Evolutionary conservation across 75 land plant species (phyloP), one percentile per base, ranked within the genome.

Genomic region (Picea glauca): DNA sequence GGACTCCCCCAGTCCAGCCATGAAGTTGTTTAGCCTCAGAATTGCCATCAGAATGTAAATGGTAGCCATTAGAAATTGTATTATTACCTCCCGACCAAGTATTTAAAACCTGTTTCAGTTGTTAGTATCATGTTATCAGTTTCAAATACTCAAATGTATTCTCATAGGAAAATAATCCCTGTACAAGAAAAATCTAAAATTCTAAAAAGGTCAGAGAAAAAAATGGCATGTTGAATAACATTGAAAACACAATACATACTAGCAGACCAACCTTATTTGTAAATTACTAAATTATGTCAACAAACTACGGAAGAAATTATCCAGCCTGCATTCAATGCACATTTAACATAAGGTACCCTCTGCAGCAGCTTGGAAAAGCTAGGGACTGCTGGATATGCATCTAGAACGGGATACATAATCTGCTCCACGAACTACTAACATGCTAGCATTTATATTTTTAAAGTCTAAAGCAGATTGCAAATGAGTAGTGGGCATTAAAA

Each of bases 1-100:
- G 87, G 31, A 87, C 21, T 76, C 87, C 78, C 64, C 91, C 93
- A 67, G 80, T 61, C 91, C 88, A 91, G 33, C 93, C 88, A 87
- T 89, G 74, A 7, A 87, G 79, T 58, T 85, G 89, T 82, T 89
- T 91, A 58, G 84, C 85, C 76, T 84, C 87, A 62, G 80, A 83
- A 15, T 77, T 82, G 66, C 84, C 87, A 77, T 80, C 85, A 76
- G 65, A 78, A 54, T 78, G 46, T 78, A 81, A 81, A 20, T 89
- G 83, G 76, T 87, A 85, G 77, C 89, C 70, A 66, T 66, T 33
- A 8, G 31, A 66, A 66, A 35, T 38, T 66, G 70, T 66, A 32
- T 17, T 8, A 5, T 33, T 35, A 66, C 38, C 70, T 66, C 70
- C 70, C 43, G 35, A 33, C 70, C 40, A 66, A 66, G 70, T 66